Evolutionary conservation across 495 filamentous ascomycete genomes (phyloP).

Genomic region (Wilcoxina mikolae): DNA sequence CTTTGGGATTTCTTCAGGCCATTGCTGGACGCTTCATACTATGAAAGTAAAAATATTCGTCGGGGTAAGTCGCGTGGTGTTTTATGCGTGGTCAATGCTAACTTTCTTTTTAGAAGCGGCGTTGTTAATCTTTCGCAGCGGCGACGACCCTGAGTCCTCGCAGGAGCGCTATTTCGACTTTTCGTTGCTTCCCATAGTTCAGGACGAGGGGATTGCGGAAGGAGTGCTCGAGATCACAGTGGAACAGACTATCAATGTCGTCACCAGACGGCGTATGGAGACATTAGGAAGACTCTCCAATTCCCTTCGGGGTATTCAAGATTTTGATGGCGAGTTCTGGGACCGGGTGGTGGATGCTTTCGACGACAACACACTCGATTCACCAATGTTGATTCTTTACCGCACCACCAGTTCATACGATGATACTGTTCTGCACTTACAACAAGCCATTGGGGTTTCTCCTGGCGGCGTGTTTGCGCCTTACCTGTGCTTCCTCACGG

Average conservation of each 20-base stretch:
- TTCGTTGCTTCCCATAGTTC: slow-evolving; percentile 14
- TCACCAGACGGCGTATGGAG: slow-evolving; percentile 20
- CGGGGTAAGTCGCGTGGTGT: neutral
- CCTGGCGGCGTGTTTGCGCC: neutral
- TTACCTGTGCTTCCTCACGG: neutral
- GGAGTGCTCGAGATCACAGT: slow-evolving; percentile 22
- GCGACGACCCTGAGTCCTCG: slow-evolving; percentile 1
- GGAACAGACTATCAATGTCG: slow-evolving; percentile 16
- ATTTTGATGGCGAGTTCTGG: slow-evolving; percentile 24
- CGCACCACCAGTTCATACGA: slow-evolving; percentile 2
- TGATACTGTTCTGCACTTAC: neutral
- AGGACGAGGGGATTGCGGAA: slow-evolving; percentile 9
- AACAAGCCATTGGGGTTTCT: neutral
- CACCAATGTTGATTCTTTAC: slow-evolving; percentile 21
- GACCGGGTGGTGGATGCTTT: slow-evolving; percentile 17
- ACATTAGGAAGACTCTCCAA: slow-evolving; percentile 18
- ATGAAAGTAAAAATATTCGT: slow-evolving; percentile 10
- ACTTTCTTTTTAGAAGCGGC: slow-evolving; percentile 8
- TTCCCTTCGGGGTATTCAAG: slow-evolving; percentile 14
- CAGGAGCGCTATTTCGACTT: slow-evolving; percentile 24
- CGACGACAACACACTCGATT: slow-evolving; percentile 18
- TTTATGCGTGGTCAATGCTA: neutral
- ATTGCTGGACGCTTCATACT: slow-evolving; percentile 16
- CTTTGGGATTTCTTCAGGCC: slow-evolving; percentile 17
- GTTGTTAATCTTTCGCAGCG: slow-evolving; percentile 13